A percentile compares a stretch with the other conserved stretches of the same genome.
These are phyloP conservation scores for Withania somnifera DNA, from an alignment of 305 asterid species.

Conservation along the genomic window DNA sequence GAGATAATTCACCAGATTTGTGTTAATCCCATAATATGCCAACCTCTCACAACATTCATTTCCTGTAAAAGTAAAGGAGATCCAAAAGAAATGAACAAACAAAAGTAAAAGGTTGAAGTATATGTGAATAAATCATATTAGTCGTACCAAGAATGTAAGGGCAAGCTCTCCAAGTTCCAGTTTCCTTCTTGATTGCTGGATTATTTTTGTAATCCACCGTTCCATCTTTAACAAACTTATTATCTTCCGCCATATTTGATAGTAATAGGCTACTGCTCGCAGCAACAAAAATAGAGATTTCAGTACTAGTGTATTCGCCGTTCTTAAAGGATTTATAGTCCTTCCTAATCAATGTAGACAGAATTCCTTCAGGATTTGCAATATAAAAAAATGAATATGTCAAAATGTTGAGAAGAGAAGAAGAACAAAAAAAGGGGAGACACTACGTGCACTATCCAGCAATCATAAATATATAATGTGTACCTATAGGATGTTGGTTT, in stretches of 20 bases:
- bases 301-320: background rate
- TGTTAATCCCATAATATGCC: conserved; percentile 40
- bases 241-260: conserved; percentile 14
- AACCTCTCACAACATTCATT: conserved; percentile 36
- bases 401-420: background rate
- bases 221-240: conserved; percentile 24
- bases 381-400: background rate
- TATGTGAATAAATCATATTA: too few relatives aligned
- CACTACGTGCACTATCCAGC: too few relatives aligned
- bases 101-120: too few relatives aligned
- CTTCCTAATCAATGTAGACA: background rate
- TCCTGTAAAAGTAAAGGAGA: background rate
- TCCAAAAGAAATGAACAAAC: background rate
- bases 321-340: background rate
- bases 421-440: too few relatives aligned
- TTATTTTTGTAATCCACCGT: conserved; percentile 21
- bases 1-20: conserved; percentile 33
- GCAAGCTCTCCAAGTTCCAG: conserved; percentile 39
- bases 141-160: conserved; percentile 30
- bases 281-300: background rate
- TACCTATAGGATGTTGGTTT: background rate
- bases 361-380: background rate
- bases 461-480: too few relatives aligned
- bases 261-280: background rate
- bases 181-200: conserved; percentile 27